A percentile compares a stretch with the other conserved stretches of the same genome.
These are phyloP conservation scores for Penicillium coffeae DNA, from an alignment of 495 filamentous ascomycete genomes.

Conservation along the genomic window DNA sequence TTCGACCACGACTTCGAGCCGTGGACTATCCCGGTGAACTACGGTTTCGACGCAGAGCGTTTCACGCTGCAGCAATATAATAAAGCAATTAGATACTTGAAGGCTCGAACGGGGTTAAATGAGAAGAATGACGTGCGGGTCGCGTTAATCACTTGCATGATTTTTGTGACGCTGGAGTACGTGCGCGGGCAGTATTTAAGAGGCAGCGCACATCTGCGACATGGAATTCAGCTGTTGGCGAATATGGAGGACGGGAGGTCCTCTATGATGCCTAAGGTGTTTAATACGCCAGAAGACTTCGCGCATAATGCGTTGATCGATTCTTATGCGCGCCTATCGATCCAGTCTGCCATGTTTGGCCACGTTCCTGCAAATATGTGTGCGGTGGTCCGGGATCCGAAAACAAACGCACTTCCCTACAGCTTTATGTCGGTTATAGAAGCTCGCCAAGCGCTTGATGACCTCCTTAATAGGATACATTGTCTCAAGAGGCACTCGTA, in stretches of 20 bases:
- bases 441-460: conserved; percentile 14
- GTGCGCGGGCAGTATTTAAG: conserved; percentile 42
- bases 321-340: conserved; percentile 13
- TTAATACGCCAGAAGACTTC: conserved; percentile 16
- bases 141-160: conserved; percentile 47
- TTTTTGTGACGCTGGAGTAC: conserved; percentile 51
- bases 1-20: conserved; percentile 5
- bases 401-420: conserved; percentile 8
- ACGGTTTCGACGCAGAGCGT: conserved; percentile 8
- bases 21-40: conserved; percentile 2
- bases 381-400: conserved; percentile 10
- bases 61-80: conserved; percentile 24
- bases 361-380: conserved; percentile 17
- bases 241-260: conserved; percentile 5
- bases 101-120: not conserved
- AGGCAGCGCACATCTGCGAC: conserved; percentile 45
- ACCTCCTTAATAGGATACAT: conserved; percentile 15
- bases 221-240: conserved; percentile 27
- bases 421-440: conserved; percentile 7
- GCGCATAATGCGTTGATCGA: conserved; percentile 20
- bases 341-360: conserved; percentile 20
- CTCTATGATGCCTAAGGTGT: conserved; percentile 6
- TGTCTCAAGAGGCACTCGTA: conserved; percentile 12
- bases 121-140: conserved; percentile 21
- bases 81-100: conserved; percentile 17